Conservation (phyloP, 2,329 filamentous ascomycete species). For the Cladosporium colombiae region DNA sequence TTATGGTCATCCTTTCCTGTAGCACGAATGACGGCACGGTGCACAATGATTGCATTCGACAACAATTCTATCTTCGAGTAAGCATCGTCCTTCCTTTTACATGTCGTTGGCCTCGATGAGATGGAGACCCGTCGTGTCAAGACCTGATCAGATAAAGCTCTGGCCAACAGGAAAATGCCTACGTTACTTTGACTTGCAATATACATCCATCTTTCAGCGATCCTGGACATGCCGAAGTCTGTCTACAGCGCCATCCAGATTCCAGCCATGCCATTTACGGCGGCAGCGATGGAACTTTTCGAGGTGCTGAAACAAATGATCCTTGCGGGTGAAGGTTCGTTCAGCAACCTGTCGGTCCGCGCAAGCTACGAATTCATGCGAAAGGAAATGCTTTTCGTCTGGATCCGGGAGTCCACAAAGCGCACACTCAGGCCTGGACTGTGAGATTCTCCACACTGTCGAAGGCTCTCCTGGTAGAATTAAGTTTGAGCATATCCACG, state of each 20-base stretch:
- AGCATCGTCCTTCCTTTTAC: not conserved
- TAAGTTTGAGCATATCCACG: not conserved
- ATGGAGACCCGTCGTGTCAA: not conserved
- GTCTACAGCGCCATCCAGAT: not conserved
- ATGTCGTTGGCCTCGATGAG: not conserved
- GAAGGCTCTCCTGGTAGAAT: not conserved
- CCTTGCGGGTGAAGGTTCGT: not conserved
- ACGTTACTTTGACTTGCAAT: not conserved
- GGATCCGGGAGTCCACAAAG: not conserved
- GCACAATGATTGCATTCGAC: not conserved
- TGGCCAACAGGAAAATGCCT: not conserved
- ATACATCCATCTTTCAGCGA: not conserved
- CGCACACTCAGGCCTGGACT: not conserved
- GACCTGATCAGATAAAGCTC: not conserved
- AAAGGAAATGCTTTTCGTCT: constrained; percentile 3
- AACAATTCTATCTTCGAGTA: not conserved
- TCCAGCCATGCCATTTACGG: constrained; percentile 10
- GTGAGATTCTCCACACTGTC: not conserved
- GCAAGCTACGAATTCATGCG: constrained; percentile 6
- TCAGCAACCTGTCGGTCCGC: constrained; percentile 3
- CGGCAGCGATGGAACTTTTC: constrained; percentile 13
- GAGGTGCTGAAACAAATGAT: constrained; percentile 12
- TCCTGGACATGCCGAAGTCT: not conserved
- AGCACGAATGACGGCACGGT: not conserved
- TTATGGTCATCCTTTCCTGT: not conserved